Conservation (phyloP, 2,329 filamentous ascomycete species). For the Nectriaceae sp. region DNA sequence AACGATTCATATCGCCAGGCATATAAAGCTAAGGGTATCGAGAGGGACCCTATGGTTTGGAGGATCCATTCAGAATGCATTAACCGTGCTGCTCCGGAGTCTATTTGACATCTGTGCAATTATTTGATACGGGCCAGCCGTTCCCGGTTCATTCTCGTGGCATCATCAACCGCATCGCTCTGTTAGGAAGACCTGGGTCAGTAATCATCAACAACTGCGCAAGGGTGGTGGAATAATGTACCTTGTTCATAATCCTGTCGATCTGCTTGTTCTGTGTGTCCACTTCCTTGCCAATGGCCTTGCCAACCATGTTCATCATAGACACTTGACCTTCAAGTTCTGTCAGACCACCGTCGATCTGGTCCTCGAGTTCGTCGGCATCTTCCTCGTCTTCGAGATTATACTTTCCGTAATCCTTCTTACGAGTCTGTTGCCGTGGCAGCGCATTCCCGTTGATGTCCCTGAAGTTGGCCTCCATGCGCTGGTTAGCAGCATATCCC, state of each 20-base stretch:
- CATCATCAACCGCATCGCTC: slow-evolving; percentile 83
- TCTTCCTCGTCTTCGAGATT: slow-evolving; percentile 73
- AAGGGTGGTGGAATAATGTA: slow-evolving; percentile 36
- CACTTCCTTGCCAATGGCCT: slow-evolving; percentile 74
- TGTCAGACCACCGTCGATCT: slow-evolving; percentile 60
- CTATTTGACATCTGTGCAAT: no score
- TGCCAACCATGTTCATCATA: slow-evolving; percentile 72
- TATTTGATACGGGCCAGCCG: slow-evolving; percentile 64
- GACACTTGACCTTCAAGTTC: slow-evolving; percentile 71
- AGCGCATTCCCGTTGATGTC: slow-evolving; percentile 37
- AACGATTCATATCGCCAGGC: no score
- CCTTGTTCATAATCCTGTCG: slow-evolving; percentile 77
- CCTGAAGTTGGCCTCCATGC: slow-evolving; percentile 54
- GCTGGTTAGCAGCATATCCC: slow-evolving; percentile 52
- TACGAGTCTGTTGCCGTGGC: slow-evolving; percentile 34
- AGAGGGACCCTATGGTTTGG: no score
- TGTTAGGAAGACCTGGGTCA: slow-evolving; percentile 40
- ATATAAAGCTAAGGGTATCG: no score
- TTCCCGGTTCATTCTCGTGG: slow-evolving; percentile 77
- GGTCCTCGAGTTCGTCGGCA: slow-evolving; percentile 46
- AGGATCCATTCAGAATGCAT: no score
- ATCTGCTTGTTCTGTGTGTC: slow-evolving; percentile 76
- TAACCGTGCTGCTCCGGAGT: no score
- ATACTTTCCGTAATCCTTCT: slow-evolving; percentile 61
- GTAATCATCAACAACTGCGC: background rate